Base-by-base conservation (phyloP, 116 monocot genomes). In the Trichopus zeylanicus region DNA sequence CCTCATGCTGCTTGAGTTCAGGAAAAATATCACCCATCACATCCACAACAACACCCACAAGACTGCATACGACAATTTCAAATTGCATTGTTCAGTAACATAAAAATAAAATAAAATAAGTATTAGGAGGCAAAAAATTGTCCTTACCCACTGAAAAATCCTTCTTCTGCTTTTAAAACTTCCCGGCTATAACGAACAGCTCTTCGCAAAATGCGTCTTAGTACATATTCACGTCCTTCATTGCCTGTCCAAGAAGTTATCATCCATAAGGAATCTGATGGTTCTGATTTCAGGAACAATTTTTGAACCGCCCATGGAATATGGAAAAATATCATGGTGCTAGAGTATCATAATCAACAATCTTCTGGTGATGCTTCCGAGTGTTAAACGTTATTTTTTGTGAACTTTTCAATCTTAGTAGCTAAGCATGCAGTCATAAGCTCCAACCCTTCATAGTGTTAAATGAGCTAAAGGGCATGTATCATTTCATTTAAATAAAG, bases 161-260 rank as follows among this genome's bases (percentile, higher is more conserved):
- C 88, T 78, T 88, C 77, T 38, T 87, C 67, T 46, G 98, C 88
- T 23, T 85, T 85, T 53, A 98, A 61, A 58, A 88, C 80, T 62
- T 98, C 84, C 42, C 72, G 78, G 9, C 98, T 88, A 85, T 91
- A 98, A 20, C 88, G 88, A 18, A 98, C 98, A 70, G 91, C 98
- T 26, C 98, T 76, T 61, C 98, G 75, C 67, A 91, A 84, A 74
- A 91, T 88, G 31, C 91, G 81, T 39, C 91, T 77, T 9, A 91
- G 67, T 51, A 98, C 91, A 85, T 98, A 91, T 63, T 91, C 98
- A 4, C 98, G 71, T 2, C 91, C 91, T 51, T 98, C 91, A 74
- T 91, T 91, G 47, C 97, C 97, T 91, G 62, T 1, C 13, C 42
- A 42, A 42, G n/a, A 42, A 16, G 7, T 18, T 42, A 0, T 18